These are phyloP conservation scores for Aspergillus sp. DNA, from an alignment of 2,329 filamentous ascomycete genomes.

Conservation along the genomic window DNA sequence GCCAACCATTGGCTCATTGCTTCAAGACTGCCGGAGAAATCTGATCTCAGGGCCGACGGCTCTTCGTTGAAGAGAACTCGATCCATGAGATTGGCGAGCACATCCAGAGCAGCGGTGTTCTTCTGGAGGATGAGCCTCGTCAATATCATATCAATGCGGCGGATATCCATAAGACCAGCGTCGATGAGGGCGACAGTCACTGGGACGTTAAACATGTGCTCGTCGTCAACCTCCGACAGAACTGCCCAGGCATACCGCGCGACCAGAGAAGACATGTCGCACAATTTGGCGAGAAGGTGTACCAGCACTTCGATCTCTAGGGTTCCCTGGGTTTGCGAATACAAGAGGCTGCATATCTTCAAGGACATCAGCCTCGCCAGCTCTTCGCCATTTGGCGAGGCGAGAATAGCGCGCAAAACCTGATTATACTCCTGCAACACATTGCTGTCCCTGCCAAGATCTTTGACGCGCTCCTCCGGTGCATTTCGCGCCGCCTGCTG, in stretches of 20 bases:
- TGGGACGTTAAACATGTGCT: slow-evolving; percentile 61
- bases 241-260: slow-evolving; percentile 51
- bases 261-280: slow-evolving; percentile 57
- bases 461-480: slow-evolving; percentile 56
- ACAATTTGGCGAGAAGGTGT: slow-evolving; percentile 60
- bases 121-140: slow-evolving; percentile 69
- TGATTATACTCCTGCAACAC: slow-evolving; percentile 60
- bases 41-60: slow-evolving; percentile 74
- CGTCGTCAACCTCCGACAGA: slow-evolving; percentile 54
- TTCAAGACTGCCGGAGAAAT: slow-evolving; percentile 80
- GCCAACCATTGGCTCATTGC: slow-evolving; percentile 77
- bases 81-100: slow-evolving; percentile 77
- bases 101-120: slow-evolving; percentile 70
- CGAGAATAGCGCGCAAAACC: slow-evolving; percentile 52
- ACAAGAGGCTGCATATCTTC: slow-evolving; percentile 56
- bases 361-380: slow-evolving; percentile 56
- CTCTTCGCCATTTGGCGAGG: slow-evolving; percentile 55
- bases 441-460: slow-evolving; percentile 53
- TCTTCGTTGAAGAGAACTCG: slow-evolving; percentile 74
- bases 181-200: slow-evolving; percentile 61
- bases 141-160: slow-evolving; percentile 67
- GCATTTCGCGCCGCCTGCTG: slow-evolving; percentile 56
- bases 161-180: slow-evolving; percentile 59
- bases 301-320: slow-evolving; percentile 64
- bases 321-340: slow-evolving; percentile 52